Evolutionary conservation across 768 basidiomycete genomes (phyloP).

Genomic region (Dioszegia aurantiaca): DNA sequence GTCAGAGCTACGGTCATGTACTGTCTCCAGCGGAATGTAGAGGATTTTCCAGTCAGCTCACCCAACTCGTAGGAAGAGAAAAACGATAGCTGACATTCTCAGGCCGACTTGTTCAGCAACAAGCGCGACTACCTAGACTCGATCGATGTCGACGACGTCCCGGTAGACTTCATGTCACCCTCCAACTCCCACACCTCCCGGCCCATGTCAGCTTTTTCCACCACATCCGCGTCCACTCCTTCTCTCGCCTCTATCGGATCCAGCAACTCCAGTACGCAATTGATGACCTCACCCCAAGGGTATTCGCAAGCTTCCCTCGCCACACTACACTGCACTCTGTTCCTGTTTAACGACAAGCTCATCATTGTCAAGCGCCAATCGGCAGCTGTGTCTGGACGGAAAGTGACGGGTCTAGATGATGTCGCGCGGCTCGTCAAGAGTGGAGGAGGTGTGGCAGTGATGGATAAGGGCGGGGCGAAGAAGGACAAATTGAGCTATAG

Average conservation of each 20-base stretch:
- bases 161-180: slow-evolving; percentile 28
- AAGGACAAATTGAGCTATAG: slow-evolving; percentile 79
- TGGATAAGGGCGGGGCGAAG: slow-evolving; percentile 60
- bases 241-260: slow-evolving; percentile 34
- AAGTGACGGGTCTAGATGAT: slow-evolving; percentile 62
- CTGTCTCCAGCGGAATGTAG: slow-evolving; percentile 76
- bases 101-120: slow-evolving; percentile 79
- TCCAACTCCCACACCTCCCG: slow-evolving; percentile 17
- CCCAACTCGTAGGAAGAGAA: not conserved
- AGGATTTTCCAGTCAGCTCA: slow-evolving; percentile 69
- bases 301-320: slow-evolving; percentile 43
- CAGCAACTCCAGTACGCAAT: slow-evolving; percentile 13
- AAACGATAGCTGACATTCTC: slow-evolving; percentile 2
- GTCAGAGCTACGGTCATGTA: slow-evolving; percentile 84
- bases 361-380: slow-evolving; percentile 78
- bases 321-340: slow-evolving; percentile 72
- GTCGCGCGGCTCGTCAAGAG: slow-evolving; percentile 56
- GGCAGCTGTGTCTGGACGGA: slow-evolving; percentile 41
- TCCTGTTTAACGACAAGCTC: slow-evolving; percentile 91
- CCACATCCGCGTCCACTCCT: slow-evolving; percentile 53
- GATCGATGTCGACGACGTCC: slow-evolving; percentile 81
- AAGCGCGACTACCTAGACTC: slow-evolving; percentile 84
- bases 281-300: slow-evolving; percentile 10
- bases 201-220: slow-evolving; percentile 55
- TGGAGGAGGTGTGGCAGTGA: slow-evolving; percentile 64